Evolutionary conservation across 148 eudicot genomes (phyloP).

Genomic region (Heliamphora exappendiculata): DNA sequence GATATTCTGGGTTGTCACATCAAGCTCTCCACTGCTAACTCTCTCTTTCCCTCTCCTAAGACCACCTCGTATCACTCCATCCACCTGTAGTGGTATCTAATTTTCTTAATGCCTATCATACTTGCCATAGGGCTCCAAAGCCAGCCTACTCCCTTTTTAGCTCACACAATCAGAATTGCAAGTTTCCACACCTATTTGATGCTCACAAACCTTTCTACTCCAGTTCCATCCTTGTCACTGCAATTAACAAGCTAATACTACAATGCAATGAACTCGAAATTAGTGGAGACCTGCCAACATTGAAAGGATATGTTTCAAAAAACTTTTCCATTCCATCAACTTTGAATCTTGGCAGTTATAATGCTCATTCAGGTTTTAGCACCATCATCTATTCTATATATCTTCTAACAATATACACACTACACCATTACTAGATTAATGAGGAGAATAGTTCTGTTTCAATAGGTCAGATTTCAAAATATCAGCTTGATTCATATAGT

Average conservation of each 20-base stretch:
- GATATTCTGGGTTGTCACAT: background rate
- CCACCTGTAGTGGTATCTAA: background rate
- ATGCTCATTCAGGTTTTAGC: background rate
- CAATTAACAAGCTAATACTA: background rate
- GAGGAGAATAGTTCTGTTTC: background rate
- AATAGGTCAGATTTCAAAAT: background rate
- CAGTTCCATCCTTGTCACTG: background rate
- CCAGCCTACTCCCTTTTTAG: background rate
- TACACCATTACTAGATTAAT: background rate
- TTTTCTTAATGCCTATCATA: background rate
- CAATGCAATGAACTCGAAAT: too few relatives aligned
- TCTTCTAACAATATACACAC: background rate
- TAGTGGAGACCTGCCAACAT: too few relatives aligned
- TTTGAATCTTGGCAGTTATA: background rate
- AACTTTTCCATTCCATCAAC: background rate
- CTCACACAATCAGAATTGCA: background rate
- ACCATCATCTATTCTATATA: background rate
- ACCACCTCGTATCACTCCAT: background rate
- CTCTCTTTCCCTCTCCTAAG: background rate
- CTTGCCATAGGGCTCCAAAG: background rate
- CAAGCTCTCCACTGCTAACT: background rate
- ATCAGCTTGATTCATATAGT: background rate
- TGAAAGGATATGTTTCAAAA: too few relatives aligned
- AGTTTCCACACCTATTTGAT: background rate
- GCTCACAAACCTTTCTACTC: background rate